Percentiles rank a stretch among this genome's conserved stretches.
These are phyloP conservation scores for Trichoderma asperelloides DNA, from an alignment of 495 filamentous ascomycete genomes.

Conservation along the genomic window DNA sequence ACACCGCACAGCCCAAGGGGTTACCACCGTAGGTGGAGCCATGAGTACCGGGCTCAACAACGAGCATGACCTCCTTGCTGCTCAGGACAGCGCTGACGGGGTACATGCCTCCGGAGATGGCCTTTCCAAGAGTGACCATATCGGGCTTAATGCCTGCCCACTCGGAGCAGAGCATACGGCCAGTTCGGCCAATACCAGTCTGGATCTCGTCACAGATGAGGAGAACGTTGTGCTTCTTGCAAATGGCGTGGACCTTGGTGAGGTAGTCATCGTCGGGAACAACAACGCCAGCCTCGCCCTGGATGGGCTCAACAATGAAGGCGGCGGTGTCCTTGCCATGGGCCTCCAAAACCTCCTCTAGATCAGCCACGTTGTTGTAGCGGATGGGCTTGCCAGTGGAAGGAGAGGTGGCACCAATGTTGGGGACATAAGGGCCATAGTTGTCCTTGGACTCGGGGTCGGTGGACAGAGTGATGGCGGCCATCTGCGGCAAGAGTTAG, in stretches of 20 bases:
- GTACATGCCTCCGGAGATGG: conserved; percentile 97
- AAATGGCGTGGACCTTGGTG: conserved; percentile 68
- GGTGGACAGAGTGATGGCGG: conserved; percentile 86
- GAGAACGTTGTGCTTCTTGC: conserved; percentile 87
- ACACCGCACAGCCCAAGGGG: conserved; percentile 91
- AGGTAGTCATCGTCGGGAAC: conserved; percentile 91
- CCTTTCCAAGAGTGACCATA: conserved; percentile 89
- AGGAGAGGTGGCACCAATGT: conserved; percentile 70
- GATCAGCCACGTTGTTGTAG: conserved; percentile 75
- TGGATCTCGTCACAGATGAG: conserved; percentile 99
- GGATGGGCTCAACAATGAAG: conserved; percentile 95
- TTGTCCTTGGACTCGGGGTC: conserved; percentile 94
- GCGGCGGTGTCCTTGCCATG: conserved; percentile 82
- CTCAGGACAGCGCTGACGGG: conserved; percentile 91
- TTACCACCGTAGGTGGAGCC: conserved; percentile 97
- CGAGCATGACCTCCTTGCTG: conserved; percentile 88
- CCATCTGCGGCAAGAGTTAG: conserved; percentile 52
- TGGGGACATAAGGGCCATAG: conserved; percentile 91
- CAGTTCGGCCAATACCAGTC: conserved; percentile 91
- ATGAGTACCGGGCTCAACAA: conserved; percentile 93
- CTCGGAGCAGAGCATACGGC: conserved; percentile 84
- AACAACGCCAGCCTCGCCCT: conserved; percentile 95
- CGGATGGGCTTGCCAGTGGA: conserved; percentile 68
- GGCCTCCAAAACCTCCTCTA: conserved; percentile 68
- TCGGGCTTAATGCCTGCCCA: conserved; percentile 95